Conservation (phyloP, 441 rosid genomes). For the Isatis lusitanica region DNA sequence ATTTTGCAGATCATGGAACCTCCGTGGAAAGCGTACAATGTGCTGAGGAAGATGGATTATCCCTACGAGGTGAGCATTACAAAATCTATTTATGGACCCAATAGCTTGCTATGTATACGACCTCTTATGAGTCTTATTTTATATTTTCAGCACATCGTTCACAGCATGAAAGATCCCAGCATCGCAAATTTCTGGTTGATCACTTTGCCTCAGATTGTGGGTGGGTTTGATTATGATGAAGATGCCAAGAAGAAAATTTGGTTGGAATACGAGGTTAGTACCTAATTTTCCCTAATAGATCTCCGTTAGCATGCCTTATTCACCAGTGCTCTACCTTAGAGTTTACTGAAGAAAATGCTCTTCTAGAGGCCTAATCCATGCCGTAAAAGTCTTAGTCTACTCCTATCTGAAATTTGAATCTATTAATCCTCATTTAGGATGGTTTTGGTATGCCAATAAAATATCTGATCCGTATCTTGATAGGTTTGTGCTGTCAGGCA, state of each 20-base stretch:
- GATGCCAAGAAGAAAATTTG: constrained; percentile 81
- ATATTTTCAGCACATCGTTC: constrained; percentile 80
- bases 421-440: not conserved
- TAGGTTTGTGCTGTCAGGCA: not conserved
- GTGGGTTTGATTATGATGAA: constrained; percentile 81
- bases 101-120: constrained; percentile 8
- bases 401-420: constrained; percentile 10
- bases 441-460: not conserved
- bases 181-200: constrained; percentile 95
- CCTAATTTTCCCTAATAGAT: not conserved
- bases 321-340: constrained; percentile 8
- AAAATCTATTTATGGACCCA: constrained; percentile 5
- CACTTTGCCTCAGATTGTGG: constrained; percentile 78
- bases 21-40: constrained; percentile 86
- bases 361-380: constrained; percentile 17
- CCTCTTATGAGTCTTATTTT: not conserved
- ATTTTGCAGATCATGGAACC: constrained; percentile 86
- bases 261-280: constrained; percentile 83
- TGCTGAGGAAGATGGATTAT: constrained; percentile 86
- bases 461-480: not conserved
- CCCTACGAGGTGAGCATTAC: constrained; percentile 73
- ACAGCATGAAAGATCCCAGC: constrained; percentile 95
- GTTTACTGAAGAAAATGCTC: constrained; percentile 5
- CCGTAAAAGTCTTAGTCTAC: not conserved
- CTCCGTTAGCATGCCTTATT: not conserved